Conservation (phyloP, 2,329 filamentous ascomycete genomes). For the Diaporthe vexans region DNA sequence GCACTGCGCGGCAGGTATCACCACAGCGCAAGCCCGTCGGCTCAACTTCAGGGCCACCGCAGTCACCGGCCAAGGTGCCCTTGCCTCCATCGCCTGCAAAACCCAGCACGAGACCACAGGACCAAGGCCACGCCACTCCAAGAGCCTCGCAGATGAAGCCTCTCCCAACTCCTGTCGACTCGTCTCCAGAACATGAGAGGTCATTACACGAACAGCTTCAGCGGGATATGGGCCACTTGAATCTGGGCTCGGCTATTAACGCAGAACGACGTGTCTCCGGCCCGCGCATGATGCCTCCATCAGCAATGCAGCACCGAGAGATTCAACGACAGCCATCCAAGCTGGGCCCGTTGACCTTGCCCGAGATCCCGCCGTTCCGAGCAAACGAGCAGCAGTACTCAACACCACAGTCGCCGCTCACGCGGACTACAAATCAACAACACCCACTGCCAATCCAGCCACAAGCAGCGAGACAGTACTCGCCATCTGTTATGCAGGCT, state of each 20-base stretch:
- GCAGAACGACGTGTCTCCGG: conserved; percentile 37
- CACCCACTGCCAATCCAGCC: conserved; percentile 43
- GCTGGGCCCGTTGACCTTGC: conserved; percentile 58
- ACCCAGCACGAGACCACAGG: conserved; percentile 48
- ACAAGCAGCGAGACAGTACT: conserved; percentile 45
- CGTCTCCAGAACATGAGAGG: conserved; percentile 72
- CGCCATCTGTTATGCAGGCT: conserved; percentile 45
- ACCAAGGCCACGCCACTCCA: conserved; percentile 60
- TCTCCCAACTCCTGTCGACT: conserved; percentile 61
- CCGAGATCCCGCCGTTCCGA: conserved; percentile 70
- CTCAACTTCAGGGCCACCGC: conserved; percentile 48
- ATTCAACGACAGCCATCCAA: conserved; percentile 54
- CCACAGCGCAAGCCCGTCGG: conserved; percentile 70
- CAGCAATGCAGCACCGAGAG: conserved; percentile 38
- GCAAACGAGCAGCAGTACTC: conserved; percentile 51
- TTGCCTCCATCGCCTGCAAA: conserved; percentile 72
- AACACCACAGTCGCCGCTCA: conserved; percentile 43
- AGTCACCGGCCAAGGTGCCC: conserved; percentile 72
- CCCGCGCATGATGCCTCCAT: conserved; percentile 32
- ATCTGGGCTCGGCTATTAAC: conserved; percentile 58
- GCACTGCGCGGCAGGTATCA: conserved; percentile 69
- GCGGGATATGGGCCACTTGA: conserved; percentile 71
- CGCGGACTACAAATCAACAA: conserved; percentile 43
- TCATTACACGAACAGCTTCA: conserved; percentile 74
- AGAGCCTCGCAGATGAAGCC: conserved; percentile 59